phyloP scores from a whole-genome alignment of 441 rosid genomes.

The Geranium incanum region DNA sequence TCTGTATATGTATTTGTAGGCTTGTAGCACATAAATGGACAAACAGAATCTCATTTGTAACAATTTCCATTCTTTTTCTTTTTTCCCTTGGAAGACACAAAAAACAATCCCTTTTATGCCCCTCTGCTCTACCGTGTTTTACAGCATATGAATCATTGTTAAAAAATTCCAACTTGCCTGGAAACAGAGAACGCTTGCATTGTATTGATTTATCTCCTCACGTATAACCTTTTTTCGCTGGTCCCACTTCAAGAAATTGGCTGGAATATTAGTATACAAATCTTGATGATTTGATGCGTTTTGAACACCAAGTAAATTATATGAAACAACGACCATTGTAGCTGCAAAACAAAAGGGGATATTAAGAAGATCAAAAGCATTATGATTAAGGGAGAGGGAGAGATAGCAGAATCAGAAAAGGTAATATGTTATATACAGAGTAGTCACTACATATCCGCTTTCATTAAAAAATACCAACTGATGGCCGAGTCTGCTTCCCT shows the following conservation, averaged over 20 bases:
- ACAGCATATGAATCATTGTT: background rate
- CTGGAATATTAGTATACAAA: slow-evolving; percentile 47
- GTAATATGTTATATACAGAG: background rate
- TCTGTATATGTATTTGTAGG: background rate
- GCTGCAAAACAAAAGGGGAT: slow-evolving; percentile 36
- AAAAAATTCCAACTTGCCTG: slow-evolving; percentile 49
- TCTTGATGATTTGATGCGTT: slow-evolving; percentile 76
- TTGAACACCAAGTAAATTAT: slow-evolving; percentile 75
- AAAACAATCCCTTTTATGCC: background rate
- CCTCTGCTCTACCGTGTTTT: background rate
- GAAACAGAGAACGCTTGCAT: slow-evolving; percentile 73
- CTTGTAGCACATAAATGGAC: background rate
- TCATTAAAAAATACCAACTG: background rate
- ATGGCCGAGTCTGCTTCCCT: background rate
- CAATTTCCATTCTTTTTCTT: background rate
- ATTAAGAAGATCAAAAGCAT: background rate
- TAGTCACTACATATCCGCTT: background rate
- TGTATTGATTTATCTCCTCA: slow-evolving; percentile 55
- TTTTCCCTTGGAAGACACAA: background rate
- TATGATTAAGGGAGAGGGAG: background rate
- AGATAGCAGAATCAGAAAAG: background rate
- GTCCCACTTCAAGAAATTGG: slow-evolving; percentile 56
- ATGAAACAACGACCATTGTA: slow-evolving; percentile 65
- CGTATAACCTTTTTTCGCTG: slow-evolving; percentile 60
- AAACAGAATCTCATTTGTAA: background rate